A percentile compares a stretch with the other conserved stretches of the same genome.
phyloP scores from a whole-genome alignment of 768 basidiomycete genomes.

The Infundibulicybe gibba region DNA sequence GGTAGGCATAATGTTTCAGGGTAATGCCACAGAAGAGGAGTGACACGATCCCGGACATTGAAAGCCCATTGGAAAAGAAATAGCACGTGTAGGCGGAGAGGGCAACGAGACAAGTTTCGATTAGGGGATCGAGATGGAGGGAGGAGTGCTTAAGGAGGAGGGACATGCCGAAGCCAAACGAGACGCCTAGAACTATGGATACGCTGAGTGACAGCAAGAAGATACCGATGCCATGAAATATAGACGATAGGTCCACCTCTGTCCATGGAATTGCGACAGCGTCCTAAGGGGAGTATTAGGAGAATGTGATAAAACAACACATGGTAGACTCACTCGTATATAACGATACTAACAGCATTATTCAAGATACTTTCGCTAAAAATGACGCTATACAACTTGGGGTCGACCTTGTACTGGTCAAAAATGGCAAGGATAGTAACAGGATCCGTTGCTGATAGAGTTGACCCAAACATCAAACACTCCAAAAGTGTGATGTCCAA shows the following conservation, averaged over 20 bases:
- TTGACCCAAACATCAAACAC: constrained; percentile 95
- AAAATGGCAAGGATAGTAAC: constrained; percentile 98
- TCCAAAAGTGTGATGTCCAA: constrained; percentile 84
- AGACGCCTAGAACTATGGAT: constrained; percentile 91
- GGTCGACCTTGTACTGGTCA: constrained; percentile 98
- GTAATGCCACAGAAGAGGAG: constrained; percentile 98
- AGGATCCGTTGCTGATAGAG: constrained; percentile 95
- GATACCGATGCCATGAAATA: constrained; percentile 97
- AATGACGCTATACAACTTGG: constrained; percentile 94
- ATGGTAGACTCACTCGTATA: constrained; percentile 87
- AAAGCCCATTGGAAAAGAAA: constrained; percentile 96
- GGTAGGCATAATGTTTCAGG: constrained; percentile 99
- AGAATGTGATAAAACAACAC: not conserved
- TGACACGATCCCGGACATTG: constrained; percentile 96
- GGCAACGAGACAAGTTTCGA: constrained; percentile 95
- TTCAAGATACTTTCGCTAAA: constrained; percentile 97
- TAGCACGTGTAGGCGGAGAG: constrained; percentile 96
- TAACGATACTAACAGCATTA: constrained; percentile 99
- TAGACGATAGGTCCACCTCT: constrained; percentile 80
- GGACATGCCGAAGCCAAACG: constrained; percentile 88
- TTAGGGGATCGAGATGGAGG: constrained; percentile 80
- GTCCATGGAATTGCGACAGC: constrained; percentile 87
- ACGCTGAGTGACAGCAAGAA: constrained; percentile 94
- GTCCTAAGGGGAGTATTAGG: constrained; percentile 52
- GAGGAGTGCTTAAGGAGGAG: constrained; percentile 94